phyloP scores from a whole-genome alignment of 352 stramenopile species.

The Phytophthora tentaculata region DNA sequence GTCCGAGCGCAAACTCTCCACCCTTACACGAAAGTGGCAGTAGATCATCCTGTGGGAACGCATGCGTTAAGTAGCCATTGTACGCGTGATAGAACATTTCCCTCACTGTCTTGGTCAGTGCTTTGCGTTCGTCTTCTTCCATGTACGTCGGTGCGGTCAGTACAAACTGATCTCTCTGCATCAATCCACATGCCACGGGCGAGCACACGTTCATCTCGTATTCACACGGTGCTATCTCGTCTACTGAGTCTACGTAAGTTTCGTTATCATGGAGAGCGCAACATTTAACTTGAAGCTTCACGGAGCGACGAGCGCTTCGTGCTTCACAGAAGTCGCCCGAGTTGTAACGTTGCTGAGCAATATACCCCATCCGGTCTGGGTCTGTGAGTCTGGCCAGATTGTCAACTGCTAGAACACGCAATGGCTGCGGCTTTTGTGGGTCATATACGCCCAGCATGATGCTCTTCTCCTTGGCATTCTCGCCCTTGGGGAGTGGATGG shows the following conservation, averaged over 20 bases:
- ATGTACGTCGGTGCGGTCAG: conserved; percentile 54
- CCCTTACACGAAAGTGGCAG: conserved; percentile 72
- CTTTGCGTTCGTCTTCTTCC: conserved; percentile 59
- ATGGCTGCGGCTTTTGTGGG: conserved; percentile 31
- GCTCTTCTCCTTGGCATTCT: conserved; percentile 32
- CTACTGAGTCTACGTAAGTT: conserved; percentile 77
- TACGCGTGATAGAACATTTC: conserved; percentile 93
- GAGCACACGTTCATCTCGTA: conserved; percentile 80
- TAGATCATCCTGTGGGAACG: conserved; percentile 86
- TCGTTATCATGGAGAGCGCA: conserved; percentile 81
- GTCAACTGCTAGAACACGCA: conserved; percentile 48
- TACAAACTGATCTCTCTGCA: conserved; percentile 77
- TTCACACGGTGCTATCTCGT: conserved; percentile 56
- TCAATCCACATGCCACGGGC: conserved; percentile 70
- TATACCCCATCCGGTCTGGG: conserved; percentile 64
- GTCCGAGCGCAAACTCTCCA: conserved; percentile 78
- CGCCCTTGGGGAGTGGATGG: conserved; percentile 36
- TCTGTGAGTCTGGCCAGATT: conserved; percentile 49
- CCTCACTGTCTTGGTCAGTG: conserved; percentile 68
- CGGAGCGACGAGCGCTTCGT: conserved; percentile 27
- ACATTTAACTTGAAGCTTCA: conserved; percentile 74
- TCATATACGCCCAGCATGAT: conserved; percentile 56
- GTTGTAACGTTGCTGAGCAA: conserved; percentile 59
- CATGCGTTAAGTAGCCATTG: conserved; percentile 82
- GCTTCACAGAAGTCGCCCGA: conserved; percentile 48